Base-by-base conservation (phyloP, 1,284 basidiomycete genomes). In the Caloboletus firmus region DNA sequence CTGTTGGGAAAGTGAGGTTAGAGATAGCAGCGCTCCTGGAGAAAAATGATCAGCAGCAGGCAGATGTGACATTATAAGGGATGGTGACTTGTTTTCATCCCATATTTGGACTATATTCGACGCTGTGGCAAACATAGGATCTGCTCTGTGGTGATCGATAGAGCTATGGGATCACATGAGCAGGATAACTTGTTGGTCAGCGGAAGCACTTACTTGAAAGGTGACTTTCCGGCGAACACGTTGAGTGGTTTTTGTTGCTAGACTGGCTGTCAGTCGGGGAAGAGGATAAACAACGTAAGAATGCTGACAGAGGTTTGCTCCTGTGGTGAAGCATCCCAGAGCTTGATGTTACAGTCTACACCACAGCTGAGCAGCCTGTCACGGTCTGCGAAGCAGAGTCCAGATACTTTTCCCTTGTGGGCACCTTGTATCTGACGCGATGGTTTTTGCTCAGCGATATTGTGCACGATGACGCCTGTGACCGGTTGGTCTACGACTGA, bases 71-170 rank as follows among this genome's bases (percentile, higher is more conserved):
- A 41, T 8, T 31, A 10, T 2, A 47, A 24, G 35, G 20, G 35
- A 51, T 28, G 55, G 6, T 35, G 17, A 91, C 86, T 93, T 93
- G 44, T 89, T 95, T 72, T 98, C 91, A 66, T 99, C 97, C 97
- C 97, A 99, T 62, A 98, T 81, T 70, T 99, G 96, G 12, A 99
- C 95, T 26, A 84, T 81, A 64, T 89, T 93, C 1, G 94, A 96
- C 2, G 94, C 95, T 0, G 96, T 97, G 0, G 95, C 96, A 64
- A 99, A 99, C 5, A 95, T 71, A 20, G 89, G 81, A 58, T 94
- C 90, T 41, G 83, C 83, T 44, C 89, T 83, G 70, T 98, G 97
- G 67, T 98, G 97, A 63, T 98, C 93, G 74, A 99, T 91, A 39
- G 91, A 90, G 68, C 93, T 95, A 56, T 51, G 54, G 22, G 32